Evolutionary conservation across 441 rosid species (phyloP).

Genomic region (Populus hybrid): DNA sequence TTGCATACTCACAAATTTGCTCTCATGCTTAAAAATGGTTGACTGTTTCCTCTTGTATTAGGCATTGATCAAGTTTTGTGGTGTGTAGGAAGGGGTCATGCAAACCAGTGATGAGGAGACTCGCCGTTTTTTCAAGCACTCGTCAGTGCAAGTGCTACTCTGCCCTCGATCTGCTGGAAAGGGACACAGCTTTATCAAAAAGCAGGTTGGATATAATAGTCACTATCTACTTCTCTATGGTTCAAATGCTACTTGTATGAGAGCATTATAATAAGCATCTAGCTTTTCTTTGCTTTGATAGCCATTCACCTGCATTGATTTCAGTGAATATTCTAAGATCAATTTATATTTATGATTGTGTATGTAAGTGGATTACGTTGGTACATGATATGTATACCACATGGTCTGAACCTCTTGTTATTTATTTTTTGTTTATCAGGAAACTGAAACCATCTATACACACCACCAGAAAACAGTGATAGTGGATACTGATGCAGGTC

Average conservation of each 20-base stretch:
- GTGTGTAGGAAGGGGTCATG: slow-evolving; percentile 84
- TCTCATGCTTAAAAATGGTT: background rate
- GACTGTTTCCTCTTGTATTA: background rate
- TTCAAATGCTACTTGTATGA: slow-evolving; percentile 9
- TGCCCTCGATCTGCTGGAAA: slow-evolving; percentile 94
- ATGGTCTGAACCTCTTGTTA: slow-evolving; percentile 6
- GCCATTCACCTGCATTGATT: background rate
- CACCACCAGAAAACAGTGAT: slow-evolving; percentile 97
- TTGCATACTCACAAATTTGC: background rate
- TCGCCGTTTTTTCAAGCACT: slow-evolving; percentile 86
- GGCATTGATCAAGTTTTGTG: slow-evolving; percentile 13
- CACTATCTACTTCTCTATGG: slow-evolving; percentile 3
- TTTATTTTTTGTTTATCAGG: slow-evolving; percentile 44
- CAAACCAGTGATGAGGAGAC: slow-evolving; percentile 88
- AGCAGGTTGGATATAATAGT: slow-evolving; percentile 52
- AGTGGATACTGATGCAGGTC: slow-evolving; percentile 87
- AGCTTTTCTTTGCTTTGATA: too few species aligned
- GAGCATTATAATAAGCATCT: background rate
- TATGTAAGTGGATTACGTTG: too few species aligned
- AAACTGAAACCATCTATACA: slow-evolving; percentile 85
- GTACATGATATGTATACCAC: background rate
- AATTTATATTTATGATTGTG: too few species aligned
- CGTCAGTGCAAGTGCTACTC: slow-evolving; percentile 83
- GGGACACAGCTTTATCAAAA: slow-evolving; percentile 78
- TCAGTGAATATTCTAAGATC: background rate